Evolutionary conservation across 352 stramenopile species (phyloP).

Genomic region (Phytophthora melonis): DNA sequence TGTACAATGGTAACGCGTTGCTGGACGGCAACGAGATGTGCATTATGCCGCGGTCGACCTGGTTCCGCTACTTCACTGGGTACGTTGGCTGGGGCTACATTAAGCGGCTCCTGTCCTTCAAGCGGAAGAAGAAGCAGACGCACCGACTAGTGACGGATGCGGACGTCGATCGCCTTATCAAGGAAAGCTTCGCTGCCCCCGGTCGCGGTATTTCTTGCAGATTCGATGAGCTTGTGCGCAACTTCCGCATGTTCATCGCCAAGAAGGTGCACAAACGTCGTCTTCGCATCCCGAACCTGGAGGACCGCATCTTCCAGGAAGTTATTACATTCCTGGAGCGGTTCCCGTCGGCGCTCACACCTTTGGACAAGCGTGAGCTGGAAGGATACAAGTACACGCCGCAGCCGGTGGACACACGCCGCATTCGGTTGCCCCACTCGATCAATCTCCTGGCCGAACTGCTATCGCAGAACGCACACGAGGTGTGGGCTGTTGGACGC

Average conservation of each 20-base stretch:
- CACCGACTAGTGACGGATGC: constrained; percentile 69
- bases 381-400: constrained; percentile 85
- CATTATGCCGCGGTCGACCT: constrained; percentile 61
- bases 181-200: constrained; percentile 62
- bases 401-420: constrained; percentile 65
- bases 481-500: constrained; percentile 82
- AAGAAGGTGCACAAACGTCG: constrained; percentile 76
- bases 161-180: constrained; percentile 75
- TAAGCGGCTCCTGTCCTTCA: constrained; percentile 47
- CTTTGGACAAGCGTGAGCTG: constrained; percentile 82
- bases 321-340: constrained; percentile 83
- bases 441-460: constrained; percentile 72
- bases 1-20: constrained; percentile 80
- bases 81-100: constrained; percentile 64
- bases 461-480: constrained; percentile 79
- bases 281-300: constrained; percentile 64
- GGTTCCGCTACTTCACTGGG: constrained; percentile 67
- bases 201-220: constrained; percentile 79
- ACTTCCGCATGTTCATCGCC: constrained; percentile 85
- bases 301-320: constrained; percentile 74
- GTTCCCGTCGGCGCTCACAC: constrained; percentile 70
- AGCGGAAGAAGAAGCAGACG: constrained; percentile 53
- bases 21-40: constrained; percentile 75
- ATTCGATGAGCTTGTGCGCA: constrained; percentile 84
- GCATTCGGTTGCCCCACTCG: constrained; percentile 70